These are phyloP conservation scores for Pichia cabralensis DNA, from an alignment of 805 yeast genomes.

Conservation along the genomic window DNA sequence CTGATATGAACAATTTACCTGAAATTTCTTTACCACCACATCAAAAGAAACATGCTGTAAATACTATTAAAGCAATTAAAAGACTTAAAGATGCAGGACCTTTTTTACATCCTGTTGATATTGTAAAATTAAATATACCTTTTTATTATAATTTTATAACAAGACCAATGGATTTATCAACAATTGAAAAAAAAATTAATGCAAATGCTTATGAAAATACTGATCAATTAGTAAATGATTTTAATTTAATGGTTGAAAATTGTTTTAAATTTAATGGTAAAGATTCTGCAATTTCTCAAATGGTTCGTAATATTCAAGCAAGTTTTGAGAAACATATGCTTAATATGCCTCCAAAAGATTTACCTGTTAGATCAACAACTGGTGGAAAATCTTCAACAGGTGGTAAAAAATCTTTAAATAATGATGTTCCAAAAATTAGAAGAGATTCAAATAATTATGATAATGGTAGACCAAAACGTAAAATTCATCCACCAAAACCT, in stretches of 20 bases:
- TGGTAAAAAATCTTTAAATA: conserved; percentile 10
- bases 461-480: conserved; percentile 87
- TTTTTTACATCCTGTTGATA: conserved; percentile 84
- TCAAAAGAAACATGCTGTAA: conserved; percentile 70
- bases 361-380: conserved; percentile 17
- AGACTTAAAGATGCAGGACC: conserved; percentile 90
- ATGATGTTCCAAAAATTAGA: conserved; percentile 54
- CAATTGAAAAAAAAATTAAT: conserved; percentile 73
- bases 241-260: conserved; percentile 75
- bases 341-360: conserved; percentile 70
- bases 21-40: conserved; percentile 65
- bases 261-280: conserved; percentile 82
- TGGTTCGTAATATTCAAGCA: conserved; percentile 87
- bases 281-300: conserved; percentile 71
- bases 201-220: conserved; percentile 65
- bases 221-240: conserved; percentile 62
- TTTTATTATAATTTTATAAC: conserved; percentile 74
- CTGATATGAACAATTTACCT: conserved; percentile 63
- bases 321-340: conserved; percentile 89
- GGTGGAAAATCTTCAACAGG: conserved; percentile 13
- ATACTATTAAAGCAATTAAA: conserved; percentile 77
- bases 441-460: conserved; percentile 48
- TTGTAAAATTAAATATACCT: conserved; percentile 79
- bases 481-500: conserved; percentile 93
- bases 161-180: conserved; percentile 88